phyloP scores from a whole-genome alignment of 495 filamentous ascomycete species.

The Tuber borchii region DNA sequence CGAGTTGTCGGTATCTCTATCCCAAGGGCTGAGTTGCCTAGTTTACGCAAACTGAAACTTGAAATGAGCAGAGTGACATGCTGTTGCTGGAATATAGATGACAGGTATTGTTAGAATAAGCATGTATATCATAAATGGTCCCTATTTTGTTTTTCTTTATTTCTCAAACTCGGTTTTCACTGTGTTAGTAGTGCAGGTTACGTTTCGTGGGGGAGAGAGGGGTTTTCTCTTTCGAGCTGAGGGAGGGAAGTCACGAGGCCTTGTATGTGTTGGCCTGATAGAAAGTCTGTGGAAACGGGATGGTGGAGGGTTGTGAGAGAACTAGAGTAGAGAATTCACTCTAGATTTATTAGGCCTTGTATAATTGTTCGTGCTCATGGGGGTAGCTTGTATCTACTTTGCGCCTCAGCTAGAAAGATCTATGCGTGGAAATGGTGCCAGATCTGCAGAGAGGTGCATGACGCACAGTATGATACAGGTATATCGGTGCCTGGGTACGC shows the following conservation, averaged over 20 bases:
- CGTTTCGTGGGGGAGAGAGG: background rate
- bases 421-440: background rate
- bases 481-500: background rate
- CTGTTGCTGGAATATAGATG: background rate
- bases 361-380: background rate
- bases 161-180: background rate
- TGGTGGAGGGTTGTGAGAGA: background rate
- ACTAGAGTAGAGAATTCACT: background rate
- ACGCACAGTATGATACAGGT: background rate
- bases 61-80: background rate
- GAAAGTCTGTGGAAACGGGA: background rate
- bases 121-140: background rate
- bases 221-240: background rate
- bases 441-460: background rate
- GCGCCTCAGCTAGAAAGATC: background rate
- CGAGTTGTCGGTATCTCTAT: background rate
- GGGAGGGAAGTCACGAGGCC: background rate
- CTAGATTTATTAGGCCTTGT: background rate
- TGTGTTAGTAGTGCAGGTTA: background rate
- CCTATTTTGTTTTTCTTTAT: background rate
- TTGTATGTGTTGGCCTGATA: background rate
- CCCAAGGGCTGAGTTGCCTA: background rate
- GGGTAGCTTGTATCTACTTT: background rate
- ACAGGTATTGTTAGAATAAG: background rate
- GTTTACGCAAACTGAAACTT: constrained; percentile 1